A percentile compares a stretch with the other conserved stretches of the same genome.
Evolutionary conservation across 1,284 basidiomycete genomes (phyloP).

Genomic region (Apiotrichum domesticum): DNA sequence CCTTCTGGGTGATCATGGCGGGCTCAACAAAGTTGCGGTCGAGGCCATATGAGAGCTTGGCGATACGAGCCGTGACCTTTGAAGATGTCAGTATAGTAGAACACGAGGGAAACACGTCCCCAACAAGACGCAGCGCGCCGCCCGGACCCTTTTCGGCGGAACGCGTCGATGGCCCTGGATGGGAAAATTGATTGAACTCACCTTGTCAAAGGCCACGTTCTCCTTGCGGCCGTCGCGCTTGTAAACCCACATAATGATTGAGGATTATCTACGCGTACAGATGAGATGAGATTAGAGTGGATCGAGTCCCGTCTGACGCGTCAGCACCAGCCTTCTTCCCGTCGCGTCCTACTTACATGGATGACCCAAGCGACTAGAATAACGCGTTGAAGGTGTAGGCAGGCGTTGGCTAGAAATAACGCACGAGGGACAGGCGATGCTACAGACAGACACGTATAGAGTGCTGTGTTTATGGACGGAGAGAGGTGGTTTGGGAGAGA

Average conservation of each 20-base stretch:
- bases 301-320: neutral
- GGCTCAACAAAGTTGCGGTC: constrained; percentile 91
- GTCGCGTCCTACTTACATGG: too few species aligned
- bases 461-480: too few species aligned
- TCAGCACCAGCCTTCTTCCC: neutral
- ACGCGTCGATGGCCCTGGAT: neutral
- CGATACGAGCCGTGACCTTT: constrained; percentile 51
- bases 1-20: constrained; percentile 92
- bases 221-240: constrained; percentile 47
- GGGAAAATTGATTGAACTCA: neutral
- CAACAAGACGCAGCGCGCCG: too few species aligned
- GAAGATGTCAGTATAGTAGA: too few species aligned
- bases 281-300: too few species aligned
- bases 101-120: too few species aligned
- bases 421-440: too few species aligned
- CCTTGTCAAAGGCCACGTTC: constrained; percentile 19
- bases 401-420: too few species aligned
- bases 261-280: neutral
- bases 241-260: constrained; percentile 41
- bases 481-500: too few species aligned
- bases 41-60: constrained; percentile 95
- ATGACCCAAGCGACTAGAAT: too few species aligned
- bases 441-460: too few species aligned
- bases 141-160: neutral
- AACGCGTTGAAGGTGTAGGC: too few species aligned